These are phyloP conservation scores for Blastocystis sp. DNA, from an alignment of 352 stramenopile species.

Conservation along the genomic window DNA sequence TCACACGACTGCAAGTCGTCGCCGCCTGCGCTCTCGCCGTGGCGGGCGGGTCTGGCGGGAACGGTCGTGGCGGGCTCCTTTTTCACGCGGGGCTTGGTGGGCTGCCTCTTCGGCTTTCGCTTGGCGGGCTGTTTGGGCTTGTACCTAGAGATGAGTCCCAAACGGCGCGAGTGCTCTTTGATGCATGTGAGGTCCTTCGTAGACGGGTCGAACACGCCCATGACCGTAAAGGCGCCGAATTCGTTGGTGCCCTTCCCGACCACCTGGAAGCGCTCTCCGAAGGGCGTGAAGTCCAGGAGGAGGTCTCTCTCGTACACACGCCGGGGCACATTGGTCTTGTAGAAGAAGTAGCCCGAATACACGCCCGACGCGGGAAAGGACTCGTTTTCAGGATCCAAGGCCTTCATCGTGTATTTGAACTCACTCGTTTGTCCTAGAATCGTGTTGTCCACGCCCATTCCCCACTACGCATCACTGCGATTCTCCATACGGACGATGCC, in stretches of 20 bases:
- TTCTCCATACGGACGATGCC: background rate
- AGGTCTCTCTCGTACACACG: constrained; percentile 48
- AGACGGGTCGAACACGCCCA: constrained; percentile 14
- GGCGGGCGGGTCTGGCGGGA: too few species aligned
- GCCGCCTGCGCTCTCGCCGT: too few species aligned
- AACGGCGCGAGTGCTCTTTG: background rate
- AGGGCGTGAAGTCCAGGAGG: constrained; percentile 4
- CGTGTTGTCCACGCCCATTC: constrained; percentile 35
- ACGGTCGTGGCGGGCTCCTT: background rate
- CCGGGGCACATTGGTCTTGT: constrained; percentile 26
- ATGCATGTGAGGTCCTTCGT: constrained; percentile 56
- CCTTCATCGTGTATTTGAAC: constrained; percentile 27
- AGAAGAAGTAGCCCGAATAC: constrained; percentile 54
- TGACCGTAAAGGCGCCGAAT: constrained; percentile 39
- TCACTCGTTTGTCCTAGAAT: constrained; percentile 54
- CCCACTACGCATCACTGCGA: constrained; percentile 31
- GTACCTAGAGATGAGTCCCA: background rate
- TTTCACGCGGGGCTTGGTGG: background rate
- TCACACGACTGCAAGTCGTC: constrained; percentile 7
- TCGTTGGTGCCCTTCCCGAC: constrained; percentile 52
- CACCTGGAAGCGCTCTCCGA: background rate
- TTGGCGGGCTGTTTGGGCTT: background rate
- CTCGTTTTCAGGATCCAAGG: background rate
- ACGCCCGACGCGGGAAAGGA: constrained; percentile 14
- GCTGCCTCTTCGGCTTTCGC: background rate